A percentile compares a stretch with the other conserved stretches of the same genome.
phyloP scores from a whole-genome alignment of 768 basidiomycete species.

The Auricularia sp. region DNA sequence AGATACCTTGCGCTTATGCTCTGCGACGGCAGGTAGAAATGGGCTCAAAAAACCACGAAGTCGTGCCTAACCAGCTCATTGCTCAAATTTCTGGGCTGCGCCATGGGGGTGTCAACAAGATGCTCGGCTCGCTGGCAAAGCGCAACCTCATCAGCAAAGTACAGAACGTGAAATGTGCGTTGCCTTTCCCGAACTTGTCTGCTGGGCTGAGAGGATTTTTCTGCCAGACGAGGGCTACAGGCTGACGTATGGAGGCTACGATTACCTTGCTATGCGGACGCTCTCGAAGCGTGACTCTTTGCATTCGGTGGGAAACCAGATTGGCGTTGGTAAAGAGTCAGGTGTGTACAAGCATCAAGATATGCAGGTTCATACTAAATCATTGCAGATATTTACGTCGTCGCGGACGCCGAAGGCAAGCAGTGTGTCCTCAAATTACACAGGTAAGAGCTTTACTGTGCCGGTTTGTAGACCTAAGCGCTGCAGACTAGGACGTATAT shows the following conservation, averaged over 20 bases:
- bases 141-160: slow-evolving; percentile 82
- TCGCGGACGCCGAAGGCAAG: slow-evolving; percentile 73
- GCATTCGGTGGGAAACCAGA: slow-evolving; percentile 90
- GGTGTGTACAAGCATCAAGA: slow-evolving; percentile 35
- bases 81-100: slow-evolving; percentile 88
- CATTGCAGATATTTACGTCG: slow-evolving; percentile 72
- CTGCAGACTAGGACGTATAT: slow-evolving; percentile 85
- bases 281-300: slow-evolving; percentile 84
- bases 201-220: background rate
- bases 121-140: slow-evolving; percentile 84
- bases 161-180: slow-evolving; percentile 85
- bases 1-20: background rate
- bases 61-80: slow-evolving; percentile 83
- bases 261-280: slow-evolving; percentile 89
- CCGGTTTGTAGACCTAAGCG: background rate
- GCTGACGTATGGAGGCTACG: slow-evolving; percentile 96
- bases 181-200: background rate
- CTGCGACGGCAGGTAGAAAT: slow-evolving; percentile 67
- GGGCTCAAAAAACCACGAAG: slow-evolving; percentile 96
- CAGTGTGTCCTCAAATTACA: slow-evolving; percentile 92
- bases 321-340: slow-evolving; percentile 97
- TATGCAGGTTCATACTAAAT: background rate
- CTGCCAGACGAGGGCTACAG: slow-evolving; percentile 88
- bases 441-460: slow-evolving; percentile 40
- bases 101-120: slow-evolving; percentile 88